Percentiles rank a stretch among this genome's conserved stretches.
phyloP scores from a whole-genome alignment of 2,329 filamentous ascomycete species.

The Pseudogymnoascus sp. region DNA sequence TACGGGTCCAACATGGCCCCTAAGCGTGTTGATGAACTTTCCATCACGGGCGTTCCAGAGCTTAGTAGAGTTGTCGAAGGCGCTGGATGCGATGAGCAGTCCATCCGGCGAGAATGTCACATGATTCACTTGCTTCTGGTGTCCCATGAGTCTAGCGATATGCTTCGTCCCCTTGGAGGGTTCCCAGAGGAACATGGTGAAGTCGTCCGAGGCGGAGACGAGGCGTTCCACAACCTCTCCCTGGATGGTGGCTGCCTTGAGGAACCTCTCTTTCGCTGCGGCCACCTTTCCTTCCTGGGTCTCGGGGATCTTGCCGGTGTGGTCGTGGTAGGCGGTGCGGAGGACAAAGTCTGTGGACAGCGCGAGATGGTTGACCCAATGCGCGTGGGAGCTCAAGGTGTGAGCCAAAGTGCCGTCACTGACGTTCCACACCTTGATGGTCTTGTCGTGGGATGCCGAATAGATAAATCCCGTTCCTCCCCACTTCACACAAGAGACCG shows the following conservation, averaged over 20 bases:
- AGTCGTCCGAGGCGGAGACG: slow-evolving; percentile 88
- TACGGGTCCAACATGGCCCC: slow-evolving; percentile 84
- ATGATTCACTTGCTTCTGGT: slow-evolving; percentile 95
- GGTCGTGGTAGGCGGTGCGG: slow-evolving; percentile 79
- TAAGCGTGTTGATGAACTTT: slow-evolving; percentile 77
- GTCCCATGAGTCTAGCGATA: slow-evolving; percentile 78
- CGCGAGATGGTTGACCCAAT: slow-evolving; percentile 93
- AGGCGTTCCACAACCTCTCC: slow-evolving; percentile 74
- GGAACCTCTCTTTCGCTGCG: slow-evolving; percentile 74
- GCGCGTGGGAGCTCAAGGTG: slow-evolving; percentile 72
- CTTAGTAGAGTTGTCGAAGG: slow-evolving; percentile 93
- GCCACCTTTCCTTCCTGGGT: slow-evolving; percentile 61
- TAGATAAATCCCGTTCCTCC: slow-evolving; percentile 82
- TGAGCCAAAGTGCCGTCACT: slow-evolving; percentile 70
- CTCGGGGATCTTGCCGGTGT: slow-evolving; percentile 60
- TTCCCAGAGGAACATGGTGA: slow-evolving; percentile 94
- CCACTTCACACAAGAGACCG: slow-evolving; percentile 87
- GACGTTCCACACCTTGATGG: slow-evolving; percentile 82
- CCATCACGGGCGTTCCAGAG: slow-evolving; percentile 72
- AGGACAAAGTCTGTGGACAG: slow-evolving; percentile 88
- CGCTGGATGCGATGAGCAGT: slow-evolving; percentile 73
- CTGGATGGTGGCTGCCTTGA: slow-evolving; percentile 70
- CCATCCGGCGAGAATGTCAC: slow-evolving; percentile 92
- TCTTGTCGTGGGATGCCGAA: slow-evolving; percentile 83
- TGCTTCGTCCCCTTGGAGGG: slow-evolving; percentile 72